Evolutionary conservation across 768 basidiomycete species (phyloP), one percentile per base, ranked within the genome.

Genomic region (Goffeauzyma gilvescens): DNA sequence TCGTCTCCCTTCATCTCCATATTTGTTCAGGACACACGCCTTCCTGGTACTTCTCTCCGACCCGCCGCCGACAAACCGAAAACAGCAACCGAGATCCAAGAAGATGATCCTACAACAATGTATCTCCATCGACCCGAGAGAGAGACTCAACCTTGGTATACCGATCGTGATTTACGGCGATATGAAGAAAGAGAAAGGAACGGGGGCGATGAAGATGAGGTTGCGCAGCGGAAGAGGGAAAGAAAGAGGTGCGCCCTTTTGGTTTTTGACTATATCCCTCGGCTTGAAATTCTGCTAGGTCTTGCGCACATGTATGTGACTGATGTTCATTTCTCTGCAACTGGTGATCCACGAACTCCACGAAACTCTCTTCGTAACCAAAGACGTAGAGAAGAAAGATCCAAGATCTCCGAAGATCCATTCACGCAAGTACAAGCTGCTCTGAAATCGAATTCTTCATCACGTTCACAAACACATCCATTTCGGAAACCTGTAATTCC

Each of bases 101-200:
- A 58, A 38, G 53, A 54, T 18, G 59, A 59, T 24, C 58, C 58
- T 14, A 58, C 62, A 30, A 64, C 63, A 15, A 62, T 66, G 58
- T 66, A 64, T 43, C 57, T 66, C 27, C 46, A 48, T 27, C 45
- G 59, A 42, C 63, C 63, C 9, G 58, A 58, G 6, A 48, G 50
- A 21, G 63, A 65, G 49, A 61, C 61, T 2, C 61, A 63, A 32
- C 63, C 63, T 3, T 66, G 64, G 64, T 66, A 66, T 38, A 51
- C 59, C 15, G 59, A 62, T 47, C 37, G 39, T 13, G 58, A 62
- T 9, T 45, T 64, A 20, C 52, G 52, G 30, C 50, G 53, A 12
- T 45, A 50, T 10, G 58, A 63, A 24, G 64, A 66, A 23, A 52
- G 51, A 36, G 54, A 57, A 31, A n/a, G n/a, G n/a, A n/a, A n/a